These are phyloP conservation scores for Phyllachora maydis DNA, from an alignment of 2,329 filamentous ascomycete species.

Conservation along the genomic window DNA sequence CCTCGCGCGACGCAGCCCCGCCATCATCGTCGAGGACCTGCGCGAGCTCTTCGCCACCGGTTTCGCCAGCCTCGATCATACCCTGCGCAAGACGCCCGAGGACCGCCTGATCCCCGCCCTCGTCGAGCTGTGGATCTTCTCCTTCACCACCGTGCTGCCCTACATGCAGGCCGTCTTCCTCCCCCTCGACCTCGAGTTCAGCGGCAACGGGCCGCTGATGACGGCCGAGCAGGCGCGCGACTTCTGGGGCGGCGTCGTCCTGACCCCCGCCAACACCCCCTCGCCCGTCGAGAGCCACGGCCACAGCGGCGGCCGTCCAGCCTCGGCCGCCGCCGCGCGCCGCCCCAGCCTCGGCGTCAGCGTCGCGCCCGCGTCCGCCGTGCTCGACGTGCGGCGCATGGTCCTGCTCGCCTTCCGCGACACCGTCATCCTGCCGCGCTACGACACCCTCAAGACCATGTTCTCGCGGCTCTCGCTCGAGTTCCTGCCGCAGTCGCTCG, in stretches of 20 bases:
- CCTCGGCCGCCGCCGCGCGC: conserved; percentile 13
- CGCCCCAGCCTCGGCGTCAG: conserved; percentile 8
- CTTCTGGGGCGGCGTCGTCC: conserved; percentile 72
- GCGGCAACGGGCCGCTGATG: conserved; percentile 65
- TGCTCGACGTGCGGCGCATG: conserved; percentile 73
- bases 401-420: conserved; percentile 80
- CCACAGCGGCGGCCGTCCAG: no score
- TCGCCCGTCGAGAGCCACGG: conserved; percentile 6
- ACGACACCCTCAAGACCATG: conserved; percentile 72
- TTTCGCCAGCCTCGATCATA: conserved; percentile 71
- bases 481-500: conserved; percentile 36
- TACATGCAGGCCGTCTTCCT: conserved; percentile 93
- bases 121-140: conserved; percentile 85
- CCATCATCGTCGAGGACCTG: conserved; percentile 54
- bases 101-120: conserved; percentile 77
- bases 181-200: conserved; percentile 82
- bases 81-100: conserved; percentile 57
- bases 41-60: conserved; percentile 59
- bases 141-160: conserved; percentile 75
- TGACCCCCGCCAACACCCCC: conserved; percentile 17
- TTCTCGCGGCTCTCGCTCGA: conserved; percentile 82
- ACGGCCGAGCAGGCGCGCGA: conserved; percentile 60
- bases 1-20: conserved; percentile 50
- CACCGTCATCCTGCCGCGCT: conserved; percentile 68
- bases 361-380: conserved; percentile 25